phyloP scores from a whole-genome alignment of 495 filamentous ascomycete genomes.

The Umbilicaria muhlenbergii region DNA sequence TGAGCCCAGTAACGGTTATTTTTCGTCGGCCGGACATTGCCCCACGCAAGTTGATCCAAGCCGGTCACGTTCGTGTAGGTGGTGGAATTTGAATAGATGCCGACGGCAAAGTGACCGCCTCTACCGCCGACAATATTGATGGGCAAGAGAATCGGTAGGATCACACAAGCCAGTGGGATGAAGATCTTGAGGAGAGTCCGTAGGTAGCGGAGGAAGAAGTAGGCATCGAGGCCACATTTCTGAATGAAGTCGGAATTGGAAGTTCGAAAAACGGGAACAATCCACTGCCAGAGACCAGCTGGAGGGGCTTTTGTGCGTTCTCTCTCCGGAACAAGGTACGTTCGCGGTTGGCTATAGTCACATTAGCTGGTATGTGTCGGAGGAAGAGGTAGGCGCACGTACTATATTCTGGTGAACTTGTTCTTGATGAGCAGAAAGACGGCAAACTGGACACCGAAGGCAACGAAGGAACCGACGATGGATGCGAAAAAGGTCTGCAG shows the following conservation, averaged over 20 bases:
- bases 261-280: slow-evolving; percentile 57
- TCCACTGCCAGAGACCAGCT: slow-evolving; percentile 50
- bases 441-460: slow-evolving; percentile 65
- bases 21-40: slow-evolving; percentile 63
- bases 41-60: slow-evolving; percentile 72
- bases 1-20: slow-evolving; percentile 79
- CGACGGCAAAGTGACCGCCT: slow-evolving; percentile 33
- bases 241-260: slow-evolving; percentile 78
- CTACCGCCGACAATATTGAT: slow-evolving; percentile 65
- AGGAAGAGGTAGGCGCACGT: slow-evolving; percentile 16
- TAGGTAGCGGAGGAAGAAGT: slow-evolving; percentile 93
- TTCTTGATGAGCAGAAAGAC: slow-evolving; percentile 65
- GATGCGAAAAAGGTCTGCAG: slow-evolving; percentile 57
- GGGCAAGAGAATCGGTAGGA: slow-evolving; percentile 76
- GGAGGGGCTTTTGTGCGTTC: slow-evolving; percentile 64
- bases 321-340: slow-evolving; percentile 79
- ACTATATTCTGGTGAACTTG: slow-evolving; percentile 77
- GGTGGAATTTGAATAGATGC: slow-evolving; percentile 25
- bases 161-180: slow-evolving; percentile 57
- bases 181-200: slow-evolving; percentile 91
- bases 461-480: slow-evolving; percentile 47
- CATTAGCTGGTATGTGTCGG: slow-evolving; percentile 9
- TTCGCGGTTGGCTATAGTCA: slow-evolving; percentile 55
- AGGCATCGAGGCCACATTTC: slow-evolving; percentile 92
- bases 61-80: slow-evolving; percentile 40